phyloP scores from a whole-genome alignment of 495 filamentous ascomycete species.

The Bryoglossum gracile region DNA sequence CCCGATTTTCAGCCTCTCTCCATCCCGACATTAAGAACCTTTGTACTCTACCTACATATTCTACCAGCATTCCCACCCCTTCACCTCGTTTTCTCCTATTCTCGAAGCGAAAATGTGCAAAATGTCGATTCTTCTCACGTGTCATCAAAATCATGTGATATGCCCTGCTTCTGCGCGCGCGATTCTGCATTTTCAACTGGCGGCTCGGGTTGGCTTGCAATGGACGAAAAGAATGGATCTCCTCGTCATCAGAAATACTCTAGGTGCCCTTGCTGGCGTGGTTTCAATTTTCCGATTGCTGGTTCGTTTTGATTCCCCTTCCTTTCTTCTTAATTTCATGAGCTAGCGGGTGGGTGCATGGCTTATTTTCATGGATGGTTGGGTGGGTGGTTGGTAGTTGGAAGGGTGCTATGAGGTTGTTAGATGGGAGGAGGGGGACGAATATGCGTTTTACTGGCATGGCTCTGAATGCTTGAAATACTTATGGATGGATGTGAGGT shows the following conservation, averaged over 20 bases:
- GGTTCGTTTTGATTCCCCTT: background rate
- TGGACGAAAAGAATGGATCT: no score
- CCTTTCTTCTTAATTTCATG: background rate
- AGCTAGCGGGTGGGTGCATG: conserved; percentile 2
- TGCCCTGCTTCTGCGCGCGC: conserved; percentile 8
- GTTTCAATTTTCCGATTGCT: background rate
- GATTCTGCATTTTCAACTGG: conserved; percentile 16
- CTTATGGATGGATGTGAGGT: no score
- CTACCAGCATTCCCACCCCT: conserved; percentile 6
- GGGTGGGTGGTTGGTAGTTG: conserved; percentile 1
- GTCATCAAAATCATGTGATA: conserved; percentile 6
- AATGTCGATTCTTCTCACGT: conserved; percentile 1
- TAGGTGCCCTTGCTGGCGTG: conserved; percentile 6
- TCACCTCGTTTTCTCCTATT: background rate
- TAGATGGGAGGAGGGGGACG: no score
- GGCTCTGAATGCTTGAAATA: no score
- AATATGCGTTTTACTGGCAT: no score
- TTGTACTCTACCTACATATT: conserved; percentile 23
- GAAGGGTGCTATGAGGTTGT: no score
- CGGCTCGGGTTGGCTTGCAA: conserved; percentile 9
- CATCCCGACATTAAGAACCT: conserved; percentile 11
- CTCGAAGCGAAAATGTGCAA: conserved; percentile 11
- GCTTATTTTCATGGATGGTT: background rate
- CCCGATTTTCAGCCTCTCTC: conserved; percentile 11
- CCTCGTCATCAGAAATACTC: conserved; percentile 7